These are phyloP conservation scores for Globisporangium polare DNA, from an alignment of 352 stramenopile species.

Conservation along the genomic window DNA sequence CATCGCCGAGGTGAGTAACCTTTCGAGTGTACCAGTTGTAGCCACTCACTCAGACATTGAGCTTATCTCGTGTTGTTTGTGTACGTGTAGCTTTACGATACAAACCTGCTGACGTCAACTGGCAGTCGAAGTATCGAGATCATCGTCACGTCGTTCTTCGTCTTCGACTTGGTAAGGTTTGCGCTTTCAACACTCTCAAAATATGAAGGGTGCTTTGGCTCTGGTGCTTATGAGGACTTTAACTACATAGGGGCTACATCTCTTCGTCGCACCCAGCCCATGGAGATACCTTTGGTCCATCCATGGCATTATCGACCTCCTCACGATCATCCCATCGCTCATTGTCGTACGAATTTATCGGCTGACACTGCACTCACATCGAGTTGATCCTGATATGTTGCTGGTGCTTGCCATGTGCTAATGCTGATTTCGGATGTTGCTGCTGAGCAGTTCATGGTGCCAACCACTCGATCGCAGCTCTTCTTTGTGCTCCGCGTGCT, in stretches of 20 bases:
- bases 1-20: constrained; percentile 39
- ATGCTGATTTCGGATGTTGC: not conserved
- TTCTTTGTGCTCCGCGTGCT: constrained; percentile 71
- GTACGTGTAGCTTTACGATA: constrained; percentile 37
- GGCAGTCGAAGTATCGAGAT: constrained; percentile 32
- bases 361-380: not conserved
- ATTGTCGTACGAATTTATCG: constrained; percentile 33
- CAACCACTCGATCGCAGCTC: constrained; percentile 35
- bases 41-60: too few relatives aligned
- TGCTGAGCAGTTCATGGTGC: constrained; percentile 55
- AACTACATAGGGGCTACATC: constrained; percentile 29
- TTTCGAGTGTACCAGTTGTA: too few relatives aligned
- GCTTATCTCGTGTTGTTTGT: not conserved
- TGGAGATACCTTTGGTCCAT: constrained; percentile 46
- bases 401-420: not conserved
- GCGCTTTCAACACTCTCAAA: too few relatives aligned
- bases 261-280: constrained; percentile 39
- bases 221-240: not conserved
- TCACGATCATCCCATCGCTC: constrained; percentile 63
- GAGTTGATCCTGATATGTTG: not conserved
- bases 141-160: constrained; percentile 48
- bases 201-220: too few relatives aligned
- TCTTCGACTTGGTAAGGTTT: constrained; percentile 45
- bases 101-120: constrained; percentile 15
- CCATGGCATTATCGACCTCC: constrained; percentile 59